Base-by-base conservation (phyloP, 106 monocot species). In the Phalaenopsis equestris region DNA sequence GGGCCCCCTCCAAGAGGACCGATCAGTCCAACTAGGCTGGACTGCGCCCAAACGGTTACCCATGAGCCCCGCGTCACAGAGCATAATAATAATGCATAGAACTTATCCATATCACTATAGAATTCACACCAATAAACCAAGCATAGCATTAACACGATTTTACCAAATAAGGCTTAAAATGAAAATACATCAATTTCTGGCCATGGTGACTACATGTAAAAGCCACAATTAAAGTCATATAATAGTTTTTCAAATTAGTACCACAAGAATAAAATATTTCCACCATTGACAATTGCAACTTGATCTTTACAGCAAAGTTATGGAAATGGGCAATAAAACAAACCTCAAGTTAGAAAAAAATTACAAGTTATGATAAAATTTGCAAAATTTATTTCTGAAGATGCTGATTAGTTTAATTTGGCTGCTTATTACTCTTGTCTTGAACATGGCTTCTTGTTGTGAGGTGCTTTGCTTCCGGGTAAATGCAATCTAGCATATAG, bases 401-500 rank as follows among this genome's bases (percentile, higher is more conserved):
- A 12, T 49, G 49, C 11, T 12, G 49, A 49, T 10, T 10, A 49
- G 49, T 49, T 30, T 49, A 10, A 49, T 11, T 49, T 49, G 49
- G 12, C 2, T 49, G 12, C 49, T 10, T 49, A 49, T 49, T 52
- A 10, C 11, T 52, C 52, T 52, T 52, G 9, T 52, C 52, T 52
- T 52, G 52, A 2, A 6, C 48, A 48, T 48, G 48, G 48, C 48
- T 68, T 49, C 39, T 67, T 70, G 41, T 56, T 65, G 41, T 68
- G 77, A n/a, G 48, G 15, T 72, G 41, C 67, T 42, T 68, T 82
- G n/a, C 77, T 49, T 39, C 24, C 70, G 5, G 77, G 77, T 39
- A 75, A 58, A 73, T 83, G 84, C 38, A 84, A 65, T 75, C 84
- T 75, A 42, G 42, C 36, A 57, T 73, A 75, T 24, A 84, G 84